Evolutionary conservation across 495 filamentous ascomycete genomes (phyloP), one percentile per base, ranked within the genome.

Genomic region (Pseudoneurospora amorphoporcata): DNA sequence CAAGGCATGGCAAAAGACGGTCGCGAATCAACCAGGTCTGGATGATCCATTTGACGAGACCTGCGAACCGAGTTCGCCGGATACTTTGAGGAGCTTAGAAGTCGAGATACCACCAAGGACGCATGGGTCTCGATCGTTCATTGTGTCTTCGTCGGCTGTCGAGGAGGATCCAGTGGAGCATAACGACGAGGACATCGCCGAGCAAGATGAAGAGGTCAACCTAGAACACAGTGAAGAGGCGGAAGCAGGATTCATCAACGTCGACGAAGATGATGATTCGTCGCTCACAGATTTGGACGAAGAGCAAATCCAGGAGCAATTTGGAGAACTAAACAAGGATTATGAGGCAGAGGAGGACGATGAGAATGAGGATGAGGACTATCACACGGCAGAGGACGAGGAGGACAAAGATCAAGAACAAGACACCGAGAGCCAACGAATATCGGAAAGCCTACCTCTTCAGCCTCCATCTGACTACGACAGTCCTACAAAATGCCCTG

Each of bases 1-100:
- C 8, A n/a, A 58, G 43, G 23, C 45, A 8, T 79, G 76, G 77
- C 72, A 72, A n/a, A 38, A 65, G 3, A 17, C 5, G 1, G 14
- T 65, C 53, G 53, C 23, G 35, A 65, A 35, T 3, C 23, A 65
- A 17, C 1, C 53, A 8, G 3, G 29, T 0, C 53, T 65, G 29
- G 53, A 65, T 0, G 3, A 65, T 8, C 53, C 14, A 12, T 65
- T 35, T 37, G 53, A 65, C 10, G 14, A 65, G 3, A 8, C 12
- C 23, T 4, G 17, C 29, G 7, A 35, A 29, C 23, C 53, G 29
- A 65, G 7, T 35, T 65, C 53, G 37, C 53, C 53, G 6, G 6
- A 4, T 1, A 65, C 53, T 8, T 16, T 37, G 29, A 8, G 37
- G 6, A 65, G 29, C 32, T 12, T 37, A 0, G 1, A 65, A 65